These are phyloP conservation scores for Chytriomyces sp. DNA, from an alignment of 192 early-diverging fungal genomes.

Conservation along the genomic window DNA sequence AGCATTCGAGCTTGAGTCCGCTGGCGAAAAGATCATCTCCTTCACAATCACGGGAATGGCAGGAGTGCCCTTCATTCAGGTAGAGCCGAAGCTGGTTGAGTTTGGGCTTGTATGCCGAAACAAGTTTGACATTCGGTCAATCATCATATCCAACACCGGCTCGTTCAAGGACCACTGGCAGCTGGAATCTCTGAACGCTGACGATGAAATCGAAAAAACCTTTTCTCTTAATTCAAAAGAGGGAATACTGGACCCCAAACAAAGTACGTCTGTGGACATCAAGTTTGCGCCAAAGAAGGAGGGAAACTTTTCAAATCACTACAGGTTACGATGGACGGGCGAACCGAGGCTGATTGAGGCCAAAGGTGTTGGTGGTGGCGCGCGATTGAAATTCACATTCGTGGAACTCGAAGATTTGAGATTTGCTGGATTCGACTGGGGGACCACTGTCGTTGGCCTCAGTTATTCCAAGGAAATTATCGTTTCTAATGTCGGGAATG, in stretches of 20 bases:
- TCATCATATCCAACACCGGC: conserved; percentile 57
- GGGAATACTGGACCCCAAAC: conserved; percentile 38
- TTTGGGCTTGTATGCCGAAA: conserved; percentile 59
- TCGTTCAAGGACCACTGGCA: conserved; percentile 56
- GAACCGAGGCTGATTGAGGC: conserved; percentile 49
- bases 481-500: conserved; percentile 55
- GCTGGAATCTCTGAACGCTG: conserved; percentile 43
- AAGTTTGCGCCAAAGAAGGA: conserved; percentile 54
- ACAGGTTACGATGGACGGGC: conserved; percentile 53
- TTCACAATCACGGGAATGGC: conserved; percentile 57
- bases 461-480: conserved; percentile 49
- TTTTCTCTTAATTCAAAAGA: conserved; percentile 15
- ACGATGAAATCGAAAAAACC: conserved; percentile 30
- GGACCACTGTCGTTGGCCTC: conserved; percentile 53
- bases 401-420: conserved; percentile 37
- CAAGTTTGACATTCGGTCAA: conserved; percentile 42
- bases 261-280: conserved; percentile 42
- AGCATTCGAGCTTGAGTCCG: conserved; percentile 54
- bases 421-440: conserved; percentile 57
- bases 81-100: conserved; percentile 48
- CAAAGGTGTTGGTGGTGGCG: conserved; percentile 58
- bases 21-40: conserved; percentile 54
- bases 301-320: conserved; percentile 43
- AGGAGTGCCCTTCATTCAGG: conserved; percentile 55
- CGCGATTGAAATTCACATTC: conserved; percentile 47